A percentile compares a stretch with the other conserved stretches of the same genome.
These are phyloP conservation scores for Thinopyrum elongatum DNA, from an alignment of 176 grass and related monocot species.

Conservation along the genomic window DNA sequence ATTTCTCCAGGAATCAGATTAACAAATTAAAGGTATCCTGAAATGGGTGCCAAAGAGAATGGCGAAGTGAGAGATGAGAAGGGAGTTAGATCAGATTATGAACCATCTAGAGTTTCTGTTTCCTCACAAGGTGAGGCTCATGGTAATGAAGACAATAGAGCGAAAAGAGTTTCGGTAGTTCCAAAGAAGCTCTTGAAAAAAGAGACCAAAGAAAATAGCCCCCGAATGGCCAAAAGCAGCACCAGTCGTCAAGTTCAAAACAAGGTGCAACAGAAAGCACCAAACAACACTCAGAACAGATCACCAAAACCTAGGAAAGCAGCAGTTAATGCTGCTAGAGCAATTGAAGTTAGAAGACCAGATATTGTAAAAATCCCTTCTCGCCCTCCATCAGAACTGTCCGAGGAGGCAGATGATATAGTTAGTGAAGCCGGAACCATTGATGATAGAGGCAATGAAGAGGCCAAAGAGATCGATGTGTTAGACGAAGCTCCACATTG, in stretches of 20 bases:
- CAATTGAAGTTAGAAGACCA: conserved; percentile 46
- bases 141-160: conserved; percentile 43
- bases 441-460: conserved; percentile 67
- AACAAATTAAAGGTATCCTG: conserved; percentile 18
- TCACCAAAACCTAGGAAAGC: conserved; percentile 59
- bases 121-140: conserved; percentile 61
- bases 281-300: conserved; percentile 58
- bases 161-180: conserved; percentile 58
- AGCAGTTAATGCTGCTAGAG: conserved; percentile 39
- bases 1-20: conserved; percentile 35
- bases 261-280: conserved; percentile 70
- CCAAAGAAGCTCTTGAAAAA: conserved; percentile 76
- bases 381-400: conserved; percentile 55
- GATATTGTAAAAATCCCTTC: conserved; percentile 53
- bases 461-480: conserved; percentile 94
- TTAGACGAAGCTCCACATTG: conserved; percentile 89
- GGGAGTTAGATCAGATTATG: conserved; percentile 62
- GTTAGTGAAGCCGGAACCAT: conserved; percentile 47
- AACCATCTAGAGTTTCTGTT: conserved; percentile 65
- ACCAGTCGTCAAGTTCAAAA: conserved; percentile 42
- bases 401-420: conserved; percentile 70
- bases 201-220: conserved; percentile 56
- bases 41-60: conserved; percentile 91
- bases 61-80: conserved; percentile 69
- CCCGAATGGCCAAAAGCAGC: conserved; percentile 46